Conservation (phyloP, 257 asterid genomes). For the Nicotiana noctiflora region DNA sequence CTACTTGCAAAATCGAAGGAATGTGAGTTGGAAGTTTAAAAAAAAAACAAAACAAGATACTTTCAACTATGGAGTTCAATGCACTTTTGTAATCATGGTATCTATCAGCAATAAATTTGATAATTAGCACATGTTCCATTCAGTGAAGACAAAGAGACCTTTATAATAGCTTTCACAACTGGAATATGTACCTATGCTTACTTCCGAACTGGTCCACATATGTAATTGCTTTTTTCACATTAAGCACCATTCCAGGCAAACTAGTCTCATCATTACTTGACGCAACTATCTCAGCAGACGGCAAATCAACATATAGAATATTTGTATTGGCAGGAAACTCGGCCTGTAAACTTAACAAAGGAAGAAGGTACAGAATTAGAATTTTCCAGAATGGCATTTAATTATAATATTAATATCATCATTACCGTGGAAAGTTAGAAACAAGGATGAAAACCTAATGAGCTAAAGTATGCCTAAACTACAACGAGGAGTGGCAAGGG, state of each 20-base stretch:
- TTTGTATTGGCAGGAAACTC: conserved; percentile 97
- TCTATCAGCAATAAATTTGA: not conserved
- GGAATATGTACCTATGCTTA: conserved; percentile 54
- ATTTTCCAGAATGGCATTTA: conserved; percentile 16
- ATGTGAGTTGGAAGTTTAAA: not conserved
- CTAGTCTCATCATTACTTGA: conserved; percentile 61
- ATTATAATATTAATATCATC: not conserved
- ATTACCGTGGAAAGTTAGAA: not conserved
- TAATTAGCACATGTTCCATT: not conserved
- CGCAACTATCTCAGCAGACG: conserved; percentile 76
- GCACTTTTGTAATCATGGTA: not conserved
- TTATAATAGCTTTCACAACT: conserved; percentile 7
- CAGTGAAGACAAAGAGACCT: not conserved
- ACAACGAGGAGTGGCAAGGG: too few relatives aligned
- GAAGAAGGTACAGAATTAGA: conserved; percentile 27
- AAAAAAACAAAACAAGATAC: not conserved
- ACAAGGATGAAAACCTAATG: not conserved
- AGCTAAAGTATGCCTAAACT: not conserved
- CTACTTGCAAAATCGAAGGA: not conserved
- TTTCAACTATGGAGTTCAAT: not conserved
- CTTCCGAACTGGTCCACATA: conserved; percentile 80
- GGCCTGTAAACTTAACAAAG: conserved; percentile 66
- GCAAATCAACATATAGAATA: conserved; percentile 85
- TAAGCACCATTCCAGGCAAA: conserved; percentile 94
- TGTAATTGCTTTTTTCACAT: conserved; percentile 68